These are phyloP conservation scores for Oryza rufipogon DNA, from an alignment of 176 grass and related monocot genomes.

Conservation along the genomic window DNA sequence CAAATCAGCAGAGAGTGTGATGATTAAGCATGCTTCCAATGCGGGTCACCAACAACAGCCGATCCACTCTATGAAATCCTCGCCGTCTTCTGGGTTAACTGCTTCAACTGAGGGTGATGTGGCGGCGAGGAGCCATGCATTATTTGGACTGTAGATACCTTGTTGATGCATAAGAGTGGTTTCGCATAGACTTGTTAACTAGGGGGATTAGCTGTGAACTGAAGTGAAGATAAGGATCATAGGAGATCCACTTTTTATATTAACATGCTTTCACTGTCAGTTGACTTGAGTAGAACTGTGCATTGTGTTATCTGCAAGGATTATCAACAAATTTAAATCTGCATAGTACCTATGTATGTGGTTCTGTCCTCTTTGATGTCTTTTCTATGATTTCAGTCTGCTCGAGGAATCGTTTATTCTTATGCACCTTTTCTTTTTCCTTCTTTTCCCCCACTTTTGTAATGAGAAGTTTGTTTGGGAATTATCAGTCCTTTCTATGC, in stretches of 20 bases:
- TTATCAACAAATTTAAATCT: background rate
- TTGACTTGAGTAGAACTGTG: background rate
- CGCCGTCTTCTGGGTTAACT: background rate
- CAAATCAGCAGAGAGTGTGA: slow-evolving; percentile 17
- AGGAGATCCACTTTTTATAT: slow-evolving; percentile 29
- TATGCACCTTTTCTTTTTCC: background rate
- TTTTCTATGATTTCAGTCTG: background rate
- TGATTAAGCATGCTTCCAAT: background rate
- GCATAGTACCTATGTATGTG: background rate
- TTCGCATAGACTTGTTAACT: slow-evolving; percentile 1
- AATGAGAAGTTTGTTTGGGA: background rate
- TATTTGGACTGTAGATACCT: slow-evolving; percentile 40
- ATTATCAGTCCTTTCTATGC: too few species aligned
- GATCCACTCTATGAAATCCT: background rate
- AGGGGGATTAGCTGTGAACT: slow-evolving; percentile 13
- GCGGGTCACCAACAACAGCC: background rate
- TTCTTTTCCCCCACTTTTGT: background rate
- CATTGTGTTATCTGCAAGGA: background rate
- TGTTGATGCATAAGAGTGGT: slow-evolving; percentile 6
- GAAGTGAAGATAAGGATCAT: background rate
- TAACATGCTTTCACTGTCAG: slow-evolving; percentile 24
- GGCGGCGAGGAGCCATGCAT: background rate
- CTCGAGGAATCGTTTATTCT: background rate
- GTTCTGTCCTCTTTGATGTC: background rate
- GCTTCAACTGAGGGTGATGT: slow-evolving; percentile 25